Evolutionary conservation across 352 stramenopile genomes (phyloP).

Genomic region (Pythium folliculosum): DNA sequence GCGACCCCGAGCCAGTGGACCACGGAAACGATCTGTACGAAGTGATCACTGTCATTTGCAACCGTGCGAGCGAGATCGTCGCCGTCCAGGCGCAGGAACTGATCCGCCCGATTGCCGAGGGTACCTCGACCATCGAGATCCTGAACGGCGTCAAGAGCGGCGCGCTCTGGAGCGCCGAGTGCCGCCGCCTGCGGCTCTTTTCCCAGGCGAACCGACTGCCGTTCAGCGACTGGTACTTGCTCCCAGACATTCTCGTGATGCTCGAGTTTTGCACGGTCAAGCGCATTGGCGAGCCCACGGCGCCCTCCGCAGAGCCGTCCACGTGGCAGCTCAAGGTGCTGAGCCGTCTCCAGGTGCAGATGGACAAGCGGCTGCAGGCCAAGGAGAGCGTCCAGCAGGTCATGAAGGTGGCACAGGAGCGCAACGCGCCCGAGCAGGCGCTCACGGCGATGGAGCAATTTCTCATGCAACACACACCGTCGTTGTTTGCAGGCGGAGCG

Average conservation of each 20-base stretch:
- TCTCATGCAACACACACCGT: slow-evolving; percentile 26
- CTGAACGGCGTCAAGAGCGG: slow-evolving; percentile 31
- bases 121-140: slow-evolving; percentile 31
- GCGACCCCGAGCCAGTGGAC: neutral
- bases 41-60: slow-evolving; percentile 53
- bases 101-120: slow-evolving; percentile 44
- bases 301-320: slow-evolving; percentile 10
- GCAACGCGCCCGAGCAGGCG: slow-evolving; percentile 33
- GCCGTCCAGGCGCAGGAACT: slow-evolving; percentile 52
- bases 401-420: slow-evolving; percentile 42
- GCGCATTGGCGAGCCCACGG: neutral
- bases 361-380: slow-evolving; percentile 54
- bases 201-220: slow-evolving; percentile 48
- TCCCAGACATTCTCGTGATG: slow-evolving; percentile 36
- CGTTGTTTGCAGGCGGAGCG: neutral
- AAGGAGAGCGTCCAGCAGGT: slow-evolving; percentile 63
- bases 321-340: slow-evolving; percentile 59
- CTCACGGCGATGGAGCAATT: slow-evolving; percentile 54
- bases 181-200: slow-evolving; percentile 56
- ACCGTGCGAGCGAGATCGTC: slow-evolving; percentile 47
- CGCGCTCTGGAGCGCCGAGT: slow-evolving; percentile 42
- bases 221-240: slow-evolving; percentile 46
- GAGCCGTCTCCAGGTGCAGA: slow-evolving; percentile 38
- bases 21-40: slow-evolving; percentile 44
- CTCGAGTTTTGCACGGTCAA: slow-evolving; percentile 51